A percentile compares a stretch with the other conserved stretches of the same genome.
Evolutionary conservation across 306 rosid species (phyloP).

Genomic region (Datisca glomerata): DNA sequence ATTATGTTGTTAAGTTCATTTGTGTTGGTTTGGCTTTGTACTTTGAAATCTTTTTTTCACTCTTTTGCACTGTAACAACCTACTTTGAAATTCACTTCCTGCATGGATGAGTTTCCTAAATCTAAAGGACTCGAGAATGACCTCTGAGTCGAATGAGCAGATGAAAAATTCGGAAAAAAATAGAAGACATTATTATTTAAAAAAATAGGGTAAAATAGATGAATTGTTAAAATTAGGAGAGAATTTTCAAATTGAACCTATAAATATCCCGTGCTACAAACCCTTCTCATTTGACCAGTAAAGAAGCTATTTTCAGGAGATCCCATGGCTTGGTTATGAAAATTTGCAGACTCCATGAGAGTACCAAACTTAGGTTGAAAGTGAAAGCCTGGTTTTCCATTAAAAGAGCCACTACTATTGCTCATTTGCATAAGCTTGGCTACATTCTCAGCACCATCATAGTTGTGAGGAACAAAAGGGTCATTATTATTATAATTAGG

Average conservation of each 20-base stretch:
- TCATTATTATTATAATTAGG: conserved; percentile 7
- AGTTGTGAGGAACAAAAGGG: no score
- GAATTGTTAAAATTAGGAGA: no score
- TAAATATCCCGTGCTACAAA: conserved; percentile 61
- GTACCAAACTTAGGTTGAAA: conserved; percentile 30
- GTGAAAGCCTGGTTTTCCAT: conserved; percentile 37
- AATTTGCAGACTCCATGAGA: conserved; percentile 28
- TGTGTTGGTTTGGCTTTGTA: conserved; percentile 84
- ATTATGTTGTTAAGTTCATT: conserved; percentile 92
- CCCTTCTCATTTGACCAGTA: no score
- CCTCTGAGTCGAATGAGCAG: no score
- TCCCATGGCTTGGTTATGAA: conserved; percentile 27
- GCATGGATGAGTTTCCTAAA: conserved; percentile 29
- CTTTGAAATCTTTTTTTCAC: conserved; percentile 69
- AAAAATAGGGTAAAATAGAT: not conserved
- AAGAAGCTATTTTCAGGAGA: no score
- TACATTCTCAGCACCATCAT: no score
- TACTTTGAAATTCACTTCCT: conserved; percentile 48
- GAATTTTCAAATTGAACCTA: conserved; percentile 34
- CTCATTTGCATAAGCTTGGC: no score
- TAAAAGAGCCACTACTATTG: conserved; percentile 43
- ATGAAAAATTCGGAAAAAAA: conserved; percentile 27
- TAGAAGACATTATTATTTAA: no score
- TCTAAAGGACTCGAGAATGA: no score
- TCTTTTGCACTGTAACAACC: conserved; percentile 84